Conservation (phyloP, 805 yeast species). For the Huiozyma naganishii region DNA sequence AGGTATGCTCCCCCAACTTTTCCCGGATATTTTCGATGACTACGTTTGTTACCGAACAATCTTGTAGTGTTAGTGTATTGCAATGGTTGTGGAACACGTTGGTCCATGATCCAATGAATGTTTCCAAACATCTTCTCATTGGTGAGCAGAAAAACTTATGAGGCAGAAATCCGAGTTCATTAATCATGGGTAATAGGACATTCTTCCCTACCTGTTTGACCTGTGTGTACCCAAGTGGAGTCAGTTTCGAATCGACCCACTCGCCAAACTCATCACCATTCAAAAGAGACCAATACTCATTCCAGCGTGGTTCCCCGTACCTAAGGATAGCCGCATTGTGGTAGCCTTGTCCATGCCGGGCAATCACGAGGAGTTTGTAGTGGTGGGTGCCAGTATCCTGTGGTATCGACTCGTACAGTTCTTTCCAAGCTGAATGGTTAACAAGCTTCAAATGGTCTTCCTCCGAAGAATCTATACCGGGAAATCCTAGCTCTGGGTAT, state of each 20-base stretch:
- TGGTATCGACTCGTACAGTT: constrained; percentile 15
- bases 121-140: constrained; percentile 51
- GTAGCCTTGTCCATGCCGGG: constrained; percentile 61
- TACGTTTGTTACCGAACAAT: constrained; percentile 6
- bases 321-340: constrained; percentile 47
- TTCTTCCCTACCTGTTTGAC: constrained; percentile 35
- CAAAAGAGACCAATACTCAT: constrained; percentile 39
- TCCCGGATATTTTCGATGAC: constrained; percentile 43
- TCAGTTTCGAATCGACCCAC: constrained; percentile 45
- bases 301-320: constrained; percentile 51
- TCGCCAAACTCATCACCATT: constrained; percentile 43
- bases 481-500: constrained; percentile 4
- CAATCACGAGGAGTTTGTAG: constrained; percentile 16
- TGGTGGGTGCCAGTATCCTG: constrained; percentile 9
- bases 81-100: constrained; percentile 39
- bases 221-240: constrained; percentile 44
- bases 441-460: constrained; percentile 12
- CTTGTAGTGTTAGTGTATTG: not conserved
- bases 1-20: constrained; percentile 47
- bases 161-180: constrained; percentile 46
- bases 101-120: constrained; percentile 41
- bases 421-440: constrained; percentile 12
- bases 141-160: constrained; percentile 49
- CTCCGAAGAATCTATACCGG: constrained; percentile 9
- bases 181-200: constrained; percentile 13